These are phyloP conservation scores for Borovskyia barvae DNA, from an alignment of 208 protist species.

Conservation along the genomic window DNA sequence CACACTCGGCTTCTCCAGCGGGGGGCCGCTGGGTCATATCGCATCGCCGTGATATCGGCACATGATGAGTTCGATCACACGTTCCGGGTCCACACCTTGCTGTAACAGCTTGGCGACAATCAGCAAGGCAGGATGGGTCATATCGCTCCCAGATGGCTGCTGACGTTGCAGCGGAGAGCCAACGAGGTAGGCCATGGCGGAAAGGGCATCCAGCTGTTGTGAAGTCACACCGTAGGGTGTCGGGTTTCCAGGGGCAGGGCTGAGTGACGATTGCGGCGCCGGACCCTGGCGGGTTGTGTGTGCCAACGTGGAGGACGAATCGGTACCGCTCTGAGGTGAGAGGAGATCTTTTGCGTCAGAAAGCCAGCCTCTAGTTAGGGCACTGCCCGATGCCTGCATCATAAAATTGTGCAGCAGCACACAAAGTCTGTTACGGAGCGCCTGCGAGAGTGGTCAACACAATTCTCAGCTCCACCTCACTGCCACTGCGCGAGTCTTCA, in stretches of 20 bases:
- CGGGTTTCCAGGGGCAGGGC: neutral
- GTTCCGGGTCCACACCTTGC: constrained; percentile 59
- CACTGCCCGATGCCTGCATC: neutral
- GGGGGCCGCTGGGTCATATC: too few relatives aligned
- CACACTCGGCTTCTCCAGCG: too few relatives aligned
- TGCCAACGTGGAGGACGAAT: neutral
- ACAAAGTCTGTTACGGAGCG: neutral
- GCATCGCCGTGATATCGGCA: constrained; percentile 2
- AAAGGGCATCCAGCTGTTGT: constrained; percentile 48
- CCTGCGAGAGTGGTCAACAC: neutral
- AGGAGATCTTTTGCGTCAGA: constrained; percentile 6
- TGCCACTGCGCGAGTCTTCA: too few relatives aligned
- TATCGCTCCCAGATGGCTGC: constrained; percentile 28
- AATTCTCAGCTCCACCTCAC: neutral
- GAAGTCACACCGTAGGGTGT: constrained; percentile 18
- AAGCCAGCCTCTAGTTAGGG: constrained; percentile 1
- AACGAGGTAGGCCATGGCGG: constrained; percentile 59
- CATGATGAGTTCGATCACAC: constrained; percentile 63
- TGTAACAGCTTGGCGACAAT: constrained; percentile 47
- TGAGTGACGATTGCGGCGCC: neutral
- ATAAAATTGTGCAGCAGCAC: constrained; percentile 5
- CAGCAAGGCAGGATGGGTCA: constrained; percentile 17
- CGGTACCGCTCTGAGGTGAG: neutral
- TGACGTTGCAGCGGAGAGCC: constrained; percentile 62
- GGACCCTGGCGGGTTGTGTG: neutral